Evolutionary conservation across 192 early-diverging fungal species (phyloP), one percentile per base, ranked within the genome.

Genomic region (Coemansia sp.): DNA sequence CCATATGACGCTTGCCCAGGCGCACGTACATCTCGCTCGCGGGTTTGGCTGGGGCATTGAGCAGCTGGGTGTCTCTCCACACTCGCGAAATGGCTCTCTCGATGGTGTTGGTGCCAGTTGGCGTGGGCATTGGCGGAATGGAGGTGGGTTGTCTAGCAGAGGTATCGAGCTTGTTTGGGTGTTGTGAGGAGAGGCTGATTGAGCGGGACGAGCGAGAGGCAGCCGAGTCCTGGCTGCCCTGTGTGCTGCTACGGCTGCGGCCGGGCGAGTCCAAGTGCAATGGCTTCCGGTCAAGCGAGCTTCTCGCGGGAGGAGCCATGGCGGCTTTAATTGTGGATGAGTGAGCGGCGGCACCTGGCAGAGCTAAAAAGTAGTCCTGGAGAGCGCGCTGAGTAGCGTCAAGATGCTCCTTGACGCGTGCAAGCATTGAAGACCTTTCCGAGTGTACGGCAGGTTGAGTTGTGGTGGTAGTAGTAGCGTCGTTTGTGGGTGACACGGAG

Each of bases 11-110:
- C 36, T 53, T 60, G 8, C 66, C 62, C 22, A 78, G 65, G 12
- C 63, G 58, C 19, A 67, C 62, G 54, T 64, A 58, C 8, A 62
- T 62, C 21, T 78, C 75, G 66, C 71, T 72, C 37, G 67, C 65
- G 1, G 72, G 39, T 24, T 43, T 53, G 9, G 70, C 70, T 0
- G 59, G 22, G 0, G 63, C 60, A 14, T 34, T 58, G 0, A 46
- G 39, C 18, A 58, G 32, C 38, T 29, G 46, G 9, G 34, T 36
- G 38, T 56, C 54, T 9, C 46, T 46, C 73, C 73, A 76, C 54
- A 65, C 46, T 6, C 59, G 50, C 10, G 39, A 32, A 21, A 76
- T 35, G 17, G 62, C 55, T 18, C 32, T 21, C 38, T 70, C 73
- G 29, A 76, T 56, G 8, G 62, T 50, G n/a, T 39, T 26, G 7